Evolutionary conservation across 2,329 filamentous ascomycete genomes (phyloP).

Genomic region (Trichoderma koningii): DNA sequence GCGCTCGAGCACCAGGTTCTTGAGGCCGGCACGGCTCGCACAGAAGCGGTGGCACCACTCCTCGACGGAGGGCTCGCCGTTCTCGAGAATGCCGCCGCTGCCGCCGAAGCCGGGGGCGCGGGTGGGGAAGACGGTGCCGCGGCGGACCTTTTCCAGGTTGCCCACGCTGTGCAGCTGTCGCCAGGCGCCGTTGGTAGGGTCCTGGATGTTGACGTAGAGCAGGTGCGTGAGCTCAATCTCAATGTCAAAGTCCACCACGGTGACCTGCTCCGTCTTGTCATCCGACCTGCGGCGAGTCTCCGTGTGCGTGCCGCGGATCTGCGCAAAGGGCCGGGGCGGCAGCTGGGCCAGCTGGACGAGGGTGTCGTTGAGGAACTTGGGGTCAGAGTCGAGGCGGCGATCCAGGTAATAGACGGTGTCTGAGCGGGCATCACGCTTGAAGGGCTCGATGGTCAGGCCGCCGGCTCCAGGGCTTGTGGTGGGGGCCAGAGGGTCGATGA

Average conservation of each 20-base stretch:
- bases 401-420: conserved; percentile 49
- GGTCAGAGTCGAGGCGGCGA: conserved; percentile 48
- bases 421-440: conserved; percentile 38
- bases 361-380: conserved; percentile 47
- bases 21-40: conserved; percentile 58
- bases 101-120: conserved; percentile 50
- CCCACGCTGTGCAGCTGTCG: conserved; percentile 53
- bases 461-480: conserved; percentile 34
- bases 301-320: conserved; percentile 56
- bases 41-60: conserved; percentile 73
- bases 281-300: conserved; percentile 38
- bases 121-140: conserved; percentile 62
- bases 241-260: conserved; percentile 61
- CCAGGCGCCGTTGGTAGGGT: conserved; percentile 43
- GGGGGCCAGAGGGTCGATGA: conserved; percentile 35
- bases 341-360: conserved; percentile 47
- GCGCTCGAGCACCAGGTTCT: conserved; percentile 56
- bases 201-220: conserved; percentile 51
- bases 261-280: conserved; percentile 48
- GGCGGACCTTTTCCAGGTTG: conserved; percentile 61
- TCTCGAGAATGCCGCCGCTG: conserved; percentile 35
- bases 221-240: conserved; percentile 60
- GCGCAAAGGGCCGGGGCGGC: conserved; percentile 57
- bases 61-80: conserved; percentile 38
- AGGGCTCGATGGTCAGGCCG: conserved; percentile 34